phyloP scores from a whole-genome alignment of 1,284 basidiomycete species.

The Grifola frondosa region DNA sequence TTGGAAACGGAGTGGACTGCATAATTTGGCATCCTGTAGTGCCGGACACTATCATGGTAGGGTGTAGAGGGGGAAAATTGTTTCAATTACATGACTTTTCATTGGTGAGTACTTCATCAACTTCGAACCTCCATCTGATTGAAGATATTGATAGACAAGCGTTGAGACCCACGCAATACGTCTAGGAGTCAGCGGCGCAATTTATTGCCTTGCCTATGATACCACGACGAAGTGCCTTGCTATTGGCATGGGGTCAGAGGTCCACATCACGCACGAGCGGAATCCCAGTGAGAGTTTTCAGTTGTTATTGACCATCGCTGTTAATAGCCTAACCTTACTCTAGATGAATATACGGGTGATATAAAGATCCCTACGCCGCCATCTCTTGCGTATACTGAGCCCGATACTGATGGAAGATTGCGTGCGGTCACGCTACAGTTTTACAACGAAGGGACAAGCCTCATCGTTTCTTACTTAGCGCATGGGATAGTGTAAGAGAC shows the following conservation, averaged over 20 bases:
- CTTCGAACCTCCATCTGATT: neutral
- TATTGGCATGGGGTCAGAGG: neutral
- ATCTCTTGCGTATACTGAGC: neutral
- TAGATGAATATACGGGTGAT: neutral
- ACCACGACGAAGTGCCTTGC: neutral
- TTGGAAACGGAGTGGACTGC: neutral
- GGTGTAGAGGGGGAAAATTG: neutral
- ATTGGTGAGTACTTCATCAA: neutral
- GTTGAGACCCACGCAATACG: neutral
- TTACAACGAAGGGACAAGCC: neutral
- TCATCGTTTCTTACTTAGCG: neutral
- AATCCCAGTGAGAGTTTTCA: neutral
- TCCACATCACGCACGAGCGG: neutral
- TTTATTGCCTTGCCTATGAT: neutral
- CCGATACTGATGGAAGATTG: neutral
- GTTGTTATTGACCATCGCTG: neutral
- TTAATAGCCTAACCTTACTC: neutral
- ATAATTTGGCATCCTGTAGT: constrained; percentile 1
- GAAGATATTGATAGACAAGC: neutral
- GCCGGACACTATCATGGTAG: constrained; percentile 1
- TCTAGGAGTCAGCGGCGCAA: neutral
- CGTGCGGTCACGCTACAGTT: neutral
- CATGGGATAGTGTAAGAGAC: constrained; percentile 1
- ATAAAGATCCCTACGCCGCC: neutral
- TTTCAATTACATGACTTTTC: neutral